These are phyloP conservation scores for Trichoderma brevicompactum DNA, from an alignment of 2,329 filamentous ascomycete species.

Conservation along the genomic window DNA sequence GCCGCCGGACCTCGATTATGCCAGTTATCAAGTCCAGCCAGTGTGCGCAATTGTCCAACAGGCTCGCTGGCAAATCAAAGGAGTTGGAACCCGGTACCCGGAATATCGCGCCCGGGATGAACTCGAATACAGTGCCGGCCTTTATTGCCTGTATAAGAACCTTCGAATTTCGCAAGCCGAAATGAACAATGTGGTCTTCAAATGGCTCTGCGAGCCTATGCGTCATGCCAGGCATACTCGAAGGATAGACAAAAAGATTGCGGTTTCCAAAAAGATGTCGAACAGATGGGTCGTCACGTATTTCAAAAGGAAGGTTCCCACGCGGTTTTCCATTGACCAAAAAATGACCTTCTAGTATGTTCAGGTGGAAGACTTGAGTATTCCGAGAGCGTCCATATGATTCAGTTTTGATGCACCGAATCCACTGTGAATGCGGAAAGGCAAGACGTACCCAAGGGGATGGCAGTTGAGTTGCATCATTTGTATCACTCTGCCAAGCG, in stretches of 20 bases:
- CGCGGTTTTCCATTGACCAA: constrained; percentile 44
- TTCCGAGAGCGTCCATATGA: no score
- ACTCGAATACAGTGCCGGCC: constrained; percentile 37
- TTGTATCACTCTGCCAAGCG: background rate
- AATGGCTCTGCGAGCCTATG: constrained; percentile 45
- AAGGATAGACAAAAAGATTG: constrained; percentile 57
- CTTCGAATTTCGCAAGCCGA: background rate
- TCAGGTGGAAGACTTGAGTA: constrained; percentile 40
- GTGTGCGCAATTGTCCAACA: constrained; percentile 60
- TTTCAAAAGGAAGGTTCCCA: constrained; percentile 56
- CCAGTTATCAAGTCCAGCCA: constrained; percentile 57
- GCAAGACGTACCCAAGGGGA: constrained; percentile 1
- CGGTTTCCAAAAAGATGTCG: constrained; percentile 58
- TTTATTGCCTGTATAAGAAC: constrained; percentile 36
- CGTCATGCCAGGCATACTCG: constrained; percentile 56
- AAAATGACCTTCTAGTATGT: constrained; percentile 41
- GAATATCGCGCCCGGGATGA: constrained; percentile 43
- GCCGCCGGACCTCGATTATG: constrained; percentile 56
- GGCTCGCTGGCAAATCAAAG: constrained; percentile 55
- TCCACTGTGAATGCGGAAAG: background rate
- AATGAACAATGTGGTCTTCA: constrained; percentile 49
- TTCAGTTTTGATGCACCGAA: background rate
- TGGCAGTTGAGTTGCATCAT: background rate
- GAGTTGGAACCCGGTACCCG: background rate
- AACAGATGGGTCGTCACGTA: constrained; percentile 50